Base-by-base conservation (phyloP, 2,329 filamentous ascomycete genomes). In the Fusarium austroafricanum region DNA sequence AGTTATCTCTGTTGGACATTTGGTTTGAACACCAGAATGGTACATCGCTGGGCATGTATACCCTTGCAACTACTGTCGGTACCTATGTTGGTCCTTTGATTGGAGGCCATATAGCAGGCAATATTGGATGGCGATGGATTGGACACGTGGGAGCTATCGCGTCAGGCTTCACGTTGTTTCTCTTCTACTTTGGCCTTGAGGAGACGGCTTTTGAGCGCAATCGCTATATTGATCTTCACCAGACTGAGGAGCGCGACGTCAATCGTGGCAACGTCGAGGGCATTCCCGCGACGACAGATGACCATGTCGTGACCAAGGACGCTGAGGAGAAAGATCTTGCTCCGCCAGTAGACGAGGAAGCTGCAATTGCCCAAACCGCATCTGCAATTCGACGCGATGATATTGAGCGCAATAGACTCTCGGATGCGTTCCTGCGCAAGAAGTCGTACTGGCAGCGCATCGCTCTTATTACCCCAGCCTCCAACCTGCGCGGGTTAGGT, bases 21-120 rank as follows among this genome's bases (percentile, higher is more conserved):
- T 87, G 86, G 78, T 87, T 84, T 63, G 83, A 87, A 75, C 86
- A 88, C 68, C 84, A 86, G 61, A 81, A 84, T 42, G 86, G 86
- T 39, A 80, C 81, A 1, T 83, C 85, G 2, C 77, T 87, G 8
- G 85, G 85, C 57, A 71, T 87, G 26, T 88, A 87, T 68, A 84
- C 86, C 26, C 76, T 87, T 35, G 82, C 85, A 3, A 87, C 84
- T 1, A 84, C 83, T 66, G 79, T 87, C 29, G 86, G 86, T 21
- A 87, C 85, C 5, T 88, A 86, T 67, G 73, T 86, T 5, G 86
- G 85, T 1, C 85, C 86, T 4, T 67, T 87, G 42, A 76, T 87
- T 15, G 84, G 82, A 21, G 83, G 84, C 6, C 84, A 85, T 56
- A 80, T 87, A 29, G 80, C 83, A 2, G 80, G 74, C 5, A 75